Percentiles rank a stretch among this genome's conserved stretches.
phyloP scores from a whole-genome alignment of 768 basidiomycete species.

The Hygrophorus russula region DNA sequence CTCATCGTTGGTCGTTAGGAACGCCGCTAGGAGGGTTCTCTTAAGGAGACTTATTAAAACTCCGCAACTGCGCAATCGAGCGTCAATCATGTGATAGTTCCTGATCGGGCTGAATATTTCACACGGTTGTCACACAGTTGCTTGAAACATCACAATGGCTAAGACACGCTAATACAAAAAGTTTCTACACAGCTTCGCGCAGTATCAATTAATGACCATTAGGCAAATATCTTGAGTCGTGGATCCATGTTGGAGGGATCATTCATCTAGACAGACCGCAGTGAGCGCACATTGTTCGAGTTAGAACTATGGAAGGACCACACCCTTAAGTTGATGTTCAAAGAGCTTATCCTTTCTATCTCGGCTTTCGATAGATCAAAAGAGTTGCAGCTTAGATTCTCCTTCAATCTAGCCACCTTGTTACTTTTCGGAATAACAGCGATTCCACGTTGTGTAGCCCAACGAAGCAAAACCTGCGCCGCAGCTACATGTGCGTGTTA shows the following conservation, averaged over 20 bases:
- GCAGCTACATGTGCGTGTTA: constrained; percentile 24
- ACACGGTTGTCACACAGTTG: too few relatives aligned
- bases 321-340: constrained; percentile 55
- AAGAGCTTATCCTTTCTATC: constrained; percentile 29
- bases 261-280: constrained; percentile 38
- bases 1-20: constrained; percentile 24
- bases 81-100: constrained; percentile 6
- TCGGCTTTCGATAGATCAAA: constrained; percentile 41
- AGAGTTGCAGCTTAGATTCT: constrained; percentile 36
- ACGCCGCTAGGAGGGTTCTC: not conserved
- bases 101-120: not conserved
- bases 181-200: not conserved
- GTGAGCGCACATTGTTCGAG: constrained; percentile 3
- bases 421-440: constrained; percentile 44
- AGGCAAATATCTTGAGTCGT: constrained; percentile 62
- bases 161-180: too few relatives aligned
- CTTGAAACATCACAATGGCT: too few relatives aligned
- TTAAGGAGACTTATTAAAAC: constrained; percentile 23
- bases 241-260: constrained; percentile 59
- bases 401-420: constrained; percentile 25
- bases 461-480: constrained; percentile 61
- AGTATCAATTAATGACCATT: constrained; percentile 2
- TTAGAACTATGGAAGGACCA: constrained; percentile 13
- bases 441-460: constrained; percentile 43
- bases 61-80: constrained; percentile 26